A percentile compares a stretch with the other conserved stretches of the same genome.
phyloP scores from a whole-genome alignment of 768 basidiomycete genomes.

The Pleurotus pulmonarius region DNA sequence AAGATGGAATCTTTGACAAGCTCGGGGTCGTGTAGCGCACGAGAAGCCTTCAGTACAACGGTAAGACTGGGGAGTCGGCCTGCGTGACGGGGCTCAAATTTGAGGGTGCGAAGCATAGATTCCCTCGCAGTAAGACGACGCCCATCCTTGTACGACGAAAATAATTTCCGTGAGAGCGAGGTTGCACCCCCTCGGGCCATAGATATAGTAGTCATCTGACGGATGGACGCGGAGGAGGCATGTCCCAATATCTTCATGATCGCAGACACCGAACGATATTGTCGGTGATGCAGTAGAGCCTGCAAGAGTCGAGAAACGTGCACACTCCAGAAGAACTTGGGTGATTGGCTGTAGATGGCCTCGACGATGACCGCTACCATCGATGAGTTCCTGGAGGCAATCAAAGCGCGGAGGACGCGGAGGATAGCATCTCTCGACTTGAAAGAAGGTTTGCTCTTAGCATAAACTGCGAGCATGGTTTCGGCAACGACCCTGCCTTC shows the following conservation, averaged over 20 bases:
- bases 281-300: conserved; percentile 35
- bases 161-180: conserved; percentile 19
- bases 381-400: conserved; percentile 30
- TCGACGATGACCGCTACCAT: conserved; percentile 36
- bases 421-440: conserved; percentile 42
- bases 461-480: conserved; percentile 33
- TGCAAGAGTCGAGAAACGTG: conserved; percentile 36
- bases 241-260: conserved; percentile 20
- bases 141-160: background rate
- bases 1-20: conserved; percentile 30
- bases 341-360: conserved; percentile 27
- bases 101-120: conserved; percentile 17
- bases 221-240: conserved; percentile 22
- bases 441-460: conserved; percentile 22
- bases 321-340: conserved; percentile 34
- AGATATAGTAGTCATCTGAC: conserved; percentile 24
- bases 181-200: conserved; percentile 29
- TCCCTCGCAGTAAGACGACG: conserved; percentile 18
- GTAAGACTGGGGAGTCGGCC: conserved; percentile 12
- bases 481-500: conserved; percentile 30
- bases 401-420: conserved; percentile 38
- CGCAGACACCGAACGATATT: conserved; percentile 30
- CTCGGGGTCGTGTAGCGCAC: conserved; percentile 20
- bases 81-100: conserved; percentile 21
- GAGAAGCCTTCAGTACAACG: conserved; percentile 20